These are phyloP conservation scores for Venturia aucupariae DNA, from an alignment of 2,329 filamentous ascomycete species.

Conservation along the genomic window DNA sequence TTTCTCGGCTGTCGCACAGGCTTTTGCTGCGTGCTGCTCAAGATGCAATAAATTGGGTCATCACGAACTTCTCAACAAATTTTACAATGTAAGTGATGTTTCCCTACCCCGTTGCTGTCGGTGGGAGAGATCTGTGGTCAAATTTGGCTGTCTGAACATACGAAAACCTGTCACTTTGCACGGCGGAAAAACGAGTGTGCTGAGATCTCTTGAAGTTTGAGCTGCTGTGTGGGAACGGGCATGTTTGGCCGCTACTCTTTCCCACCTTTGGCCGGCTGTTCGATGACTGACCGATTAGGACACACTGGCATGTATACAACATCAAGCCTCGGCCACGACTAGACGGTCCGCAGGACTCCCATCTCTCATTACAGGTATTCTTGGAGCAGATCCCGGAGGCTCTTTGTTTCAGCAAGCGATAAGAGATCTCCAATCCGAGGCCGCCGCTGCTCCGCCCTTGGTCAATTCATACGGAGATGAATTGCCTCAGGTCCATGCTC, in stretches of 20 bases:
- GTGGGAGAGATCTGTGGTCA: background rate
- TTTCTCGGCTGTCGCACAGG: constrained; percentile 85
- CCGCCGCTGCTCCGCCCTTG: constrained; percentile 44
- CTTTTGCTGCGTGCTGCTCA: constrained; percentile 73
- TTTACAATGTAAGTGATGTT: constrained; percentile 53
- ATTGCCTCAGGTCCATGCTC: constrained; percentile 60
- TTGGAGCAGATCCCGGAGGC: constrained; percentile 53
- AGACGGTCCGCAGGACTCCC: constrained; percentile 87
- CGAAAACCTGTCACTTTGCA: background rate
- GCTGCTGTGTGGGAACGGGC: background rate
- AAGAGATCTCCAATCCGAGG: constrained; percentile 50
- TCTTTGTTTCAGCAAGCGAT: constrained; percentile 57
- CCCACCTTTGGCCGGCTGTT: background rate
- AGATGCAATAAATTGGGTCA: constrained; percentile 47
- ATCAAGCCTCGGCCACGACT: constrained; percentile 70
- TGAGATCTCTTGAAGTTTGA: background rate
- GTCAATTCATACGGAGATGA: constrained; percentile 21
- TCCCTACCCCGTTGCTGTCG: background rate
- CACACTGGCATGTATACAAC: constrained; percentile 60
- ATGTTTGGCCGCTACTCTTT: background rate
- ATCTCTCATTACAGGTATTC: constrained; percentile 71
- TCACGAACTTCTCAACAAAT: constrained; percentile 36
- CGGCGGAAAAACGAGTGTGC: background rate
- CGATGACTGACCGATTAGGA: constrained; percentile 33
- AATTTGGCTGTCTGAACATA: background rate